Evolutionary conservation across 306 rosid species (phyloP).

Genomic region (Quercus mongolica): DNA sequence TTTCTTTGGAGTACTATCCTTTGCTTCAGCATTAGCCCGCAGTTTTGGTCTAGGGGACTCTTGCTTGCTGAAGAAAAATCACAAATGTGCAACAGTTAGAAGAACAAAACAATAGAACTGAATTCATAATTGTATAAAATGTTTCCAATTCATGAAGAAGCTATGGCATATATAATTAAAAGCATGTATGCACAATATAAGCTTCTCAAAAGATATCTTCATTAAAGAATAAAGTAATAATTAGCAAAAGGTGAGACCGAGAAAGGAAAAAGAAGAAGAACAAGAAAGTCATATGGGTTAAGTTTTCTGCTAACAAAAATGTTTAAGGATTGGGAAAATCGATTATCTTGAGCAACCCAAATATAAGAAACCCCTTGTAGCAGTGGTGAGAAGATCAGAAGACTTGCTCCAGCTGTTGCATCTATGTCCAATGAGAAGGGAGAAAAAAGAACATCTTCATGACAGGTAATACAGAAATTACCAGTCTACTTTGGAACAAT

Average conservation of each 20-base stretch:
- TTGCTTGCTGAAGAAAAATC: constrained; percentile 53
- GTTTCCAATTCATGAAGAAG: background rate
- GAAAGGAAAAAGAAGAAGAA: no score
- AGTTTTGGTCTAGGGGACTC: constrained; percentile 67
- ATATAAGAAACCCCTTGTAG: no score
- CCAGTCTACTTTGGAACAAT: no score
- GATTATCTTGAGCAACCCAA: background rate
- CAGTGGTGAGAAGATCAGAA: background rate
- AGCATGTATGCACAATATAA: background rate
- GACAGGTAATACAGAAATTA: background rate
- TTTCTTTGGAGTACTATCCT: constrained; percentile 79
- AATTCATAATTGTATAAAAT: background rate
- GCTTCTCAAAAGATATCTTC: no score
- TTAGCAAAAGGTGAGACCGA: no score
- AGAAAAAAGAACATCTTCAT: background rate
- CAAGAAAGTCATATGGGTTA: background rate
- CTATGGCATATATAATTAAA: background rate
- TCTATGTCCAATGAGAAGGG: background rate
- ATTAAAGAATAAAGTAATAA: no score
- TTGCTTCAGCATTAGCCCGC: constrained; percentile 39
- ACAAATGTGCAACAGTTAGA: constrained; percentile 13
- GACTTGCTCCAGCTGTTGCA: background rate
- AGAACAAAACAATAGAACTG: constrained; percentile 4
- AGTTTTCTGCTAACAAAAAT: background rate
- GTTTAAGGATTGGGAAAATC: background rate